Evolutionary conservation across 2,329 filamentous ascomycete genomes (phyloP).

Genomic region (Colletotrichum echinochloae): DNA sequence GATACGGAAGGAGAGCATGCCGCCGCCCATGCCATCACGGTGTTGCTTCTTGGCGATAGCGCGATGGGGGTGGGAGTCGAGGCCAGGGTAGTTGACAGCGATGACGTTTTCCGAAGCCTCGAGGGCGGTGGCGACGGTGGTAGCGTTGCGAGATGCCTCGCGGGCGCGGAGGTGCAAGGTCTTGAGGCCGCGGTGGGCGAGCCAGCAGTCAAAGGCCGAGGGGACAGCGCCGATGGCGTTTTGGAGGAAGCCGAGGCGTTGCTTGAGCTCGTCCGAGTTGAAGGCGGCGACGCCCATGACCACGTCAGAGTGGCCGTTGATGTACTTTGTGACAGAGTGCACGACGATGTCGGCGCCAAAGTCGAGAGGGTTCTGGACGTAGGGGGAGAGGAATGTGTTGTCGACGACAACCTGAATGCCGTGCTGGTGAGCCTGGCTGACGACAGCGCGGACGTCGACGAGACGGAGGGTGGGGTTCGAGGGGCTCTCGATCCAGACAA

Average conservation of each 20-base stretch:
- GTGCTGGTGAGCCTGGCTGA: conserved; percentile 83
- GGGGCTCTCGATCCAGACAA: conserved; percentile 97
- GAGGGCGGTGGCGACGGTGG: conserved; percentile 79
- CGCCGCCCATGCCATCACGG: conserved; percentile 92
- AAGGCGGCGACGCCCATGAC: conserved; percentile 98
- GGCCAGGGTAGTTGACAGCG: conserved; percentile 94
- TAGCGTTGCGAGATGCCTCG: conserved; percentile 86
- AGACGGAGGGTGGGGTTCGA: conserved; percentile 94
- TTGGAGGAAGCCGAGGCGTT: conserved; percentile 88
- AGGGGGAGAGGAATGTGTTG: conserved; percentile 97
- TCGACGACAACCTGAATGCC: conserved; percentile 98
- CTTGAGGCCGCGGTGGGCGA: conserved; percentile 96
- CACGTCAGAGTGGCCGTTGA: conserved; percentile 97
- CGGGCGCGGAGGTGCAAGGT: conserved; percentile 93
- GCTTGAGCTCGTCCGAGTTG: conserved; percentile 84
- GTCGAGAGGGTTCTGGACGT: conserved; percentile 95
- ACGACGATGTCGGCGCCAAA: conserved; percentile 97
- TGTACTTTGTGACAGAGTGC: conserved; percentile 98
- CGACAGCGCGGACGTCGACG: conserved; percentile 91
- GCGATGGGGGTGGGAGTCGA: conserved; percentile 88
- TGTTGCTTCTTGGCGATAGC: conserved; percentile 90
- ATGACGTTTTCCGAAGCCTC: conserved; percentile 85
- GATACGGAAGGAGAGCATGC: conserved; percentile 97
- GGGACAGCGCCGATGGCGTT: conserved; percentile 98
- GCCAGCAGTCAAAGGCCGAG: conserved; percentile 96